These are phyloP conservation scores for Cryoendolithus antarcticus DNA, from an alignment of 2,329 filamentous ascomycete species.

Conservation along the genomic window DNA sequence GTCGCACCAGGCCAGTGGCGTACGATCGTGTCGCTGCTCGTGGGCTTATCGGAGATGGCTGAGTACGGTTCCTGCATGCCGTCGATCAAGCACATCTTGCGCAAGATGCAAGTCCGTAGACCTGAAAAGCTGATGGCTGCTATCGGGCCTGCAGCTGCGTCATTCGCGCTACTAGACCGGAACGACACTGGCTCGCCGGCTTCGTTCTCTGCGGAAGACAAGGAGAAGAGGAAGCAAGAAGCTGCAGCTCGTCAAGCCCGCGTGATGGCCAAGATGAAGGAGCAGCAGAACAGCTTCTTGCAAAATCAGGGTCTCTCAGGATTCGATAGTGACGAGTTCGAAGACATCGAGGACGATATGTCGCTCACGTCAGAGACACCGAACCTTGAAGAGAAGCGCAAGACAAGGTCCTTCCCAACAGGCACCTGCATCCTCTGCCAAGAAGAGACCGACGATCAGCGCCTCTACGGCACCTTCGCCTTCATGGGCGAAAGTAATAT, in stretches of 20 bases:
- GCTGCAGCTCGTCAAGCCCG: conserved; percentile 79
- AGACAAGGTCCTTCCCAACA: conserved; percentile 77
- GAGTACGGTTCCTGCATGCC: conserved; percentile 72
- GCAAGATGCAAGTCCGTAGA: conserved; percentile 71
- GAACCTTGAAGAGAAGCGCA: conserved; percentile 44
- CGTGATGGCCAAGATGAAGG: conserved; percentile 96
- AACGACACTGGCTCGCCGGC: conserved; percentile 77
- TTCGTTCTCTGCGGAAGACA: conserved; percentile 46
- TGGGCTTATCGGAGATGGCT: conserved; percentile 45
- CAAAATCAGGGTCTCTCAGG: conserved; percentile 81
- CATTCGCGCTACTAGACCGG: conserved; percentile 54
- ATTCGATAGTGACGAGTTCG: conserved; percentile 70
- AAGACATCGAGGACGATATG: conserved; percentile 56
- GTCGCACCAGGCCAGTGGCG: conserved; percentile 1
- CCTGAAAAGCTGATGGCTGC: conserved; percentile 60
- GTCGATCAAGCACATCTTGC: conserved; percentile 73
- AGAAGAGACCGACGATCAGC: conserved; percentile 82
- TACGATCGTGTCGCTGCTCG: conserved; percentile 37
- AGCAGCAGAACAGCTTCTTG: conserved; percentile 92
- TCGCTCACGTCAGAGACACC: conserved; percentile 49
- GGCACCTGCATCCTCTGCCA: conserved; percentile 95
- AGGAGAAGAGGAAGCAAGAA: conserved; percentile 79
- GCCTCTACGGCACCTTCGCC: conserved; percentile 86
- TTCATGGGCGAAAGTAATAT: conserved; percentile 78
- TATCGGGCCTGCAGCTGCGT: conserved; percentile 39